A percentile compares a stretch with the other conserved stretches of the same genome.
Evolutionary conservation across 345 rosid species (phyloP).

Genomic region (Geranium brycei): DNA sequence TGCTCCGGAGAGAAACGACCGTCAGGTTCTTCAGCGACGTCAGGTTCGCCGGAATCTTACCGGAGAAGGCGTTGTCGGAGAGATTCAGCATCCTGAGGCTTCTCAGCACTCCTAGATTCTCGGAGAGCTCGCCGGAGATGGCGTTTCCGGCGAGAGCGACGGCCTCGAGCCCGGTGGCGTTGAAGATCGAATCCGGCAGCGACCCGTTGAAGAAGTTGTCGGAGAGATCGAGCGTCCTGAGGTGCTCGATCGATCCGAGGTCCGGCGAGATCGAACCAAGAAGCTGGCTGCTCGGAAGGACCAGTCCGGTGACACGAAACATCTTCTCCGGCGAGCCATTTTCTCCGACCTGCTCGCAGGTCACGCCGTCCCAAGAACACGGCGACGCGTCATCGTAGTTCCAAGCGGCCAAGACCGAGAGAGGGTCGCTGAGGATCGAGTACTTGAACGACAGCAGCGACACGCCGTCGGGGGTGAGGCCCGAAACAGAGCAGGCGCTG

Average conservation of each 20-base stretch:
- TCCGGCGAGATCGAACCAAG: slow-evolving; percentile 46
- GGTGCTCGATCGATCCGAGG: slow-evolving; percentile 37
- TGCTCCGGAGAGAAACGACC: slow-evolving; percentile 46
- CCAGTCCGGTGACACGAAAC: slow-evolving; percentile 50
- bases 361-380: slow-evolving; percentile 61
- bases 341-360: slow-evolving; percentile 32
- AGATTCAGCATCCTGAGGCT: slow-evolving; percentile 51
- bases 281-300: slow-evolving; percentile 42
- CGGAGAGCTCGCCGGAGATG: slow-evolving; percentile 55
- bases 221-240: slow-evolving; percentile 52
- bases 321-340: slow-evolving; percentile 35
- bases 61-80: slow-evolving; percentile 63
- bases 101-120: slow-evolving; percentile 25
- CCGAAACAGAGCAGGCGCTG: slow-evolving; percentile 16
- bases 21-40: slow-evolving; percentile 43
- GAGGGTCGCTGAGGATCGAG: slow-evolving; percentile 51
- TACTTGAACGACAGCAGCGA: slow-evolving; percentile 57
- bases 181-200: slow-evolving; percentile 39
- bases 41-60: slow-evolving; percentile 39
- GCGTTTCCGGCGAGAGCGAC: slow-evolving; percentile 43
- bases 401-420: slow-evolving; percentile 44
- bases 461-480: slow-evolving; percentile 51
- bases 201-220: slow-evolving; percentile 55
- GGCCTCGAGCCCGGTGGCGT: slow-evolving; percentile 38
- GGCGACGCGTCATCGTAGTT: slow-evolving; percentile 57